Evolutionary conservation across 2,329 filamentous ascomycete genomes (phyloP).

Genomic region (Phialocephala subalpina): DNA sequence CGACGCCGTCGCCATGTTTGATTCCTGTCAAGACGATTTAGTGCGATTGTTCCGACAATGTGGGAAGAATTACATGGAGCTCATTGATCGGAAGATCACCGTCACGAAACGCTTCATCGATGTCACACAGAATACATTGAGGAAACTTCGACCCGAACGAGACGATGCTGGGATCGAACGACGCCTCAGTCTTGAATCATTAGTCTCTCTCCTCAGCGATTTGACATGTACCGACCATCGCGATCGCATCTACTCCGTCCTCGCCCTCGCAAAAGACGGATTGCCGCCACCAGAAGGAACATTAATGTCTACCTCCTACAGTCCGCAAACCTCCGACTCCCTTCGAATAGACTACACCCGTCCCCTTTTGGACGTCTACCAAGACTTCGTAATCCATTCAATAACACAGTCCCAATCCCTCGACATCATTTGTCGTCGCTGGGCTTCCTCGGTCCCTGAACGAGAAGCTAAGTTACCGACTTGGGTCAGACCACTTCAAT

Average conservation of each 20-base stretch:
- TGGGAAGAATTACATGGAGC: conserved; percentile 11
- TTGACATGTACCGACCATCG: conserved; percentile 15
- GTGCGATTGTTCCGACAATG: conserved; percentile 10
- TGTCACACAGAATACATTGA: conserved; percentile 24
- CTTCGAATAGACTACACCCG: conserved; percentile 20
- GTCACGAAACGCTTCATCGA: conserved; percentile 29
- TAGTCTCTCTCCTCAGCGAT: conserved; percentile 22
- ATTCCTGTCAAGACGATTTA: conserved; percentile 20
- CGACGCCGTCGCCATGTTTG: conserved; percentile 28
- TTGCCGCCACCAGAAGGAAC: conserved; percentile 3
- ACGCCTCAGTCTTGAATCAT: conserved; percentile 22
- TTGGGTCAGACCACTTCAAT: conserved; percentile 25
- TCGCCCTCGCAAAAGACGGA: conserved; percentile 25
- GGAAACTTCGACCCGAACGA: neutral
- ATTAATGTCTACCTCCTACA: neutral
- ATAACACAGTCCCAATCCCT: conserved; percentile 16
- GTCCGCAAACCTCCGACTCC: neutral
- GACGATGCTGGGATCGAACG: neutral
- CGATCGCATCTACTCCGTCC: conserved; percentile 27
- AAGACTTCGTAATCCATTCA: conserved; percentile 24
- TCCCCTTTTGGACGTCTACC: conserved; percentile 19
- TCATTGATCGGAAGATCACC: conserved; percentile 23
- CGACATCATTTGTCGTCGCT: conserved; percentile 28
- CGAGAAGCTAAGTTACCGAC: conserved; percentile 20
- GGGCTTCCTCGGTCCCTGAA: conserved; percentile 19